Evolutionary conservation across 768 basidiomycete species (phyloP), one percentile per base, ranked within the genome.

Genomic region (Omphalotus guepiniiformis): DNA sequence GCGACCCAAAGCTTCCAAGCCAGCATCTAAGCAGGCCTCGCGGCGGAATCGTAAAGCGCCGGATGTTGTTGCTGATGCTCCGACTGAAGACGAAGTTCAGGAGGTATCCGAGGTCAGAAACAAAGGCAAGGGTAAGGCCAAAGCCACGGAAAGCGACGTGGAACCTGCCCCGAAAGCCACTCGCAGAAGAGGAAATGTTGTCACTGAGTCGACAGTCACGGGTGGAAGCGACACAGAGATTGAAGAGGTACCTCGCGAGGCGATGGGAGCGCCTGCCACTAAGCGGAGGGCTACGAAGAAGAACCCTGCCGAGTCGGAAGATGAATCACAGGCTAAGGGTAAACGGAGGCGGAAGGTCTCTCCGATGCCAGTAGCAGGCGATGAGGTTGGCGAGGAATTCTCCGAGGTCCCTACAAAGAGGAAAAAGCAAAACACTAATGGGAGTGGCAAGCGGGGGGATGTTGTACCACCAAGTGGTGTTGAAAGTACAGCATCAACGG

Each of bases 321-420:
- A 54, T n/a, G 60, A 56, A 25, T 57, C 42, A 51, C 50, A 51
- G 25, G 32, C 53, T 21, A 69, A 66, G 39, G 50, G 45, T 11
- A 71, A 67, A 51, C 69, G 68, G 1, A 79, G 76, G 52, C 66
- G 67, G 39, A 74, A 68, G 47, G 65, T 57, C 9, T 53, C 48
- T 5, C 36, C 36, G 16, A 23, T 39, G 12, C 16, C 37, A 30
- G 58, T 53, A 1, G 62, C 55, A 0, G 61, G 67, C n/a, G 63
- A 63, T 3, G 51, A 37, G 11, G 15, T n/a, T 8, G 35, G 22
- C 13, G 47, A 39, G 16, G 57, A 63, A 40, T 56, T 55, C 18
- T 52, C 54, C 2, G 58, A 59, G 13, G 40, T 40, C 34, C 52
- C 56, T 22, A 56, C 30, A 9, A 34, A 48, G 46, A 26, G 28